A percentile compares a stretch with the other conserved stretches of the same genome.
Conservation (phyloP, 2,329 filamentous ascomycete species). For the Cordyceps militaris region DNA sequence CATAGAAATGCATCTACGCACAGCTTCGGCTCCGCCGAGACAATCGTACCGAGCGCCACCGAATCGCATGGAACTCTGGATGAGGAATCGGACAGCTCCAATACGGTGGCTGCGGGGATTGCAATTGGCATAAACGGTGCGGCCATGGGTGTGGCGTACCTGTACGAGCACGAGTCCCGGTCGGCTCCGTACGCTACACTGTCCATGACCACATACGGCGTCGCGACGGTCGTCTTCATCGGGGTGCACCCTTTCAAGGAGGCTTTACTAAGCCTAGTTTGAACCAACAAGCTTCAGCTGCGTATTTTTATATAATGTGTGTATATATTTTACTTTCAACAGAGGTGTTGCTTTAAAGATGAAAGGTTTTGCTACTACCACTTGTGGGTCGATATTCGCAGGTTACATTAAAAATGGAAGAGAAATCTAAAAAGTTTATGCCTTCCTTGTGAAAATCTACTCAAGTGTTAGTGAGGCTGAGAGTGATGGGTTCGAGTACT, state of each 20-base stretch:
- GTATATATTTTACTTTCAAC: neutral
- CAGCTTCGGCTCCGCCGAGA: neutral
- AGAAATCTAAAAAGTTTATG: no score
- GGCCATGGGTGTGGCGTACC: constrained; percentile 52
- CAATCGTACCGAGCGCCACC: neutral
- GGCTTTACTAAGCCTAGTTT: constrained; percentile 29
- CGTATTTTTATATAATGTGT: neutral
- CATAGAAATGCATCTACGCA: neutral
- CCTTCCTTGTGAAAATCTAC: no score
- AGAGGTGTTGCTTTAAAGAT: no score
- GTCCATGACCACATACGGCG: constrained; percentile 50
- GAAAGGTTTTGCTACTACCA: no score
- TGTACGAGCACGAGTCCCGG: constrained; percentile 46
- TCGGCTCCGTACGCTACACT: constrained; percentile 50
- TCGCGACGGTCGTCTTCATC: constrained; percentile 48
- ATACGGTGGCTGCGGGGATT: constrained; percentile 42
- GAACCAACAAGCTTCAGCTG: no score
- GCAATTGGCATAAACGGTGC: constrained; percentile 52
- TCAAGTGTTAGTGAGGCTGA: no score
- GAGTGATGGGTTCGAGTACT: no score
- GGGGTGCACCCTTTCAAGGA: constrained; percentile 39
- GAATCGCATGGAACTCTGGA: neutral
- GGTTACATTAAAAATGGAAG: no score
- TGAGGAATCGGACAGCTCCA: constrained; percentile 22
- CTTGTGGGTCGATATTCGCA: no score